These are phyloP conservation scores for Lepiota venenata DNA, from an alignment of 768 basidiomycete genomes.

Conservation along the genomic window DNA sequence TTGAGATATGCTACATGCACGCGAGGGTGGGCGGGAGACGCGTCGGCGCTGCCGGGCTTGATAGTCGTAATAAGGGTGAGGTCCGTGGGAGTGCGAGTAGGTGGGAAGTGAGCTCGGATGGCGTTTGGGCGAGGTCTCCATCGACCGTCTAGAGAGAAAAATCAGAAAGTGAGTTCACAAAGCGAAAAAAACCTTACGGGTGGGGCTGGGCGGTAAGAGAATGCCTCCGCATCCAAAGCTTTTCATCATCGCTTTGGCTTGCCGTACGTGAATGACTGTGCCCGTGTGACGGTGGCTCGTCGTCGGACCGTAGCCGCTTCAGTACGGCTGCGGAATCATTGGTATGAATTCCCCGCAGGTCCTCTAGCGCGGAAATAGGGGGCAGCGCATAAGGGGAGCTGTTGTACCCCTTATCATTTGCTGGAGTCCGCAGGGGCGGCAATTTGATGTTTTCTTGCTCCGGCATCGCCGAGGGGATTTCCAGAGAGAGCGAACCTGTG, in stretches of 20 bases:
- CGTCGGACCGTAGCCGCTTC: slow-evolving; percentile 57
- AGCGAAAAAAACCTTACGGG: slow-evolving; percentile 15
- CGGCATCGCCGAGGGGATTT: slow-evolving; percentile 28
- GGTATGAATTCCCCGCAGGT: slow-evolving; percentile 46
- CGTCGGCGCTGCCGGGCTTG: neutral
- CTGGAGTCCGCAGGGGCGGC: slow-evolving; percentile 36
- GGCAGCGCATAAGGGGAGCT: slow-evolving; percentile 53
- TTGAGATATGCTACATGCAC: slow-evolving; percentile 13
- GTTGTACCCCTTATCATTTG: slow-evolving; percentile 20
- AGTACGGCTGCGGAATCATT: slow-evolving; percentile 67
- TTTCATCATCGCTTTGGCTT: slow-evolving; percentile 22
- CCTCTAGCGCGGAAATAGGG: slow-evolving; percentile 68
- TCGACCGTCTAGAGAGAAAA: slow-evolving; percentile 16
- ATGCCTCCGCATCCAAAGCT: slow-evolving; percentile 36
- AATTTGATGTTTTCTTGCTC: slow-evolving; percentile 33
- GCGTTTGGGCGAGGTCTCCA: slow-evolving; percentile 21
- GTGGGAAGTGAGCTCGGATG: slow-evolving; percentile 23
- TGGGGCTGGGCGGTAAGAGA: slow-evolving; percentile 38
- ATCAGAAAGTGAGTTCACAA: slow-evolving; percentile 3
- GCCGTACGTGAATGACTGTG: slow-evolving; percentile 19
- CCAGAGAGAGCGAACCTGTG: slow-evolving; percentile 26
- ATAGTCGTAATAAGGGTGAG: slow-evolving; percentile 21
- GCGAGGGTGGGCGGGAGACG: slow-evolving; percentile 6
- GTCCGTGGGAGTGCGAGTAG: slow-evolving; percentile 23
- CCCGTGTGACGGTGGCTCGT: slow-evolving; percentile 24